Conservation (phyloP, 1,284 basidiomycete genomes). For the Cutaneotrichosporon arboriforme region DNA sequence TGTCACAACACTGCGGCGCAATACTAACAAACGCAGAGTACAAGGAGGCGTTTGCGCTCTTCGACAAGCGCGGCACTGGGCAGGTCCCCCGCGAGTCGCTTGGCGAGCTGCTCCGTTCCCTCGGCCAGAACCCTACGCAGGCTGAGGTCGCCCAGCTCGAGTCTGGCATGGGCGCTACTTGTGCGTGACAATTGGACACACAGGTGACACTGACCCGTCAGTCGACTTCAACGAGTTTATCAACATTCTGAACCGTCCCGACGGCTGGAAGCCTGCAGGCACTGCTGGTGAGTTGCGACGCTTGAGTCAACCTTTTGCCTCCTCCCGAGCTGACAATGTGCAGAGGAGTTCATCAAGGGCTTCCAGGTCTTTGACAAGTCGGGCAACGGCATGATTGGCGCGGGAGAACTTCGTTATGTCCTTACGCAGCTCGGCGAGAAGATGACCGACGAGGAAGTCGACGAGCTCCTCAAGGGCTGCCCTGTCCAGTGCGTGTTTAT, state of each 20-base stretch:
- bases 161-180: conserved; percentile 52
- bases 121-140: conserved; percentile 98
- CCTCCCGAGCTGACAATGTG: neutral
- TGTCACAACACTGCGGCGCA: no score
- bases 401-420: conserved; percentile 85
- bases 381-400: conserved; percentile 92
- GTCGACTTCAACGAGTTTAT: conserved; percentile 89
- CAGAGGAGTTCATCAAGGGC: conserved; percentile 97
- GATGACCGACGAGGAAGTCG: conserved; percentile 95
- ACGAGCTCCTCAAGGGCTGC: conserved; percentile 87
- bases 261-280: conserved; percentile 93
- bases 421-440: conserved; percentile 95
- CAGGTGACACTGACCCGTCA: conserved; percentile 33
- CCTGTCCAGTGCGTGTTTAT: conserved; percentile 35
- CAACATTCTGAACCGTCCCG: conserved; percentile 85
- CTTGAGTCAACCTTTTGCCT: neutral
- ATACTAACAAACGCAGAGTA: conserved; percentile 57
- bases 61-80: conserved; percentile 93
- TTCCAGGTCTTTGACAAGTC: conserved; percentile 99
- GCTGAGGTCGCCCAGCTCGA: conserved; percentile 86
- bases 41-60: conserved; percentile 94
- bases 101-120: conserved; percentile 88
- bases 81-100: conserved; percentile 80
- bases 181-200: conserved; percentile 20
- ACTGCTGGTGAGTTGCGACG: conserved; percentile 63